Evolutionary conservation across 2,329 filamentous ascomycete genomes (phyloP), one percentile per base, ranked within the genome.

Genomic region (Metarhizium anisopliae): DNA sequence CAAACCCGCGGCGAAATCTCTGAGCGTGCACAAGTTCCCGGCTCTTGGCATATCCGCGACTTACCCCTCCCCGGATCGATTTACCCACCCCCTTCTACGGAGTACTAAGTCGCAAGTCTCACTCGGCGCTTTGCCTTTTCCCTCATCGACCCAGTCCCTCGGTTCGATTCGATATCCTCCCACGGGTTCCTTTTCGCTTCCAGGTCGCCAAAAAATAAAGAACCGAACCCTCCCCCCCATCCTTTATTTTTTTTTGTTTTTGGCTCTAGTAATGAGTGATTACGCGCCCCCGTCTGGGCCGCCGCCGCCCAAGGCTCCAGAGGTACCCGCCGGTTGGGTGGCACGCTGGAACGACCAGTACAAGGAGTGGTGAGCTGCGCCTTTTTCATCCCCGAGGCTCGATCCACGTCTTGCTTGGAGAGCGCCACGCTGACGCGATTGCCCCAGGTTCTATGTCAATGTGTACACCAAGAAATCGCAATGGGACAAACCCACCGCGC

Each of bases 291-390:
- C 80, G 2, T 52, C 72, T 29, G 80, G 80, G 29, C 81, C 81
- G 50, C 80, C 81, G 61, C 80, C 81, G 52, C 80, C 79, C 59
- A 78, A 74, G 66, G 79, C 81, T 1, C 90, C 89, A 2, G 86
- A 89, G 64, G 73, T 76, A 7, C 73, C 73, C 55, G 65, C 70
- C 35, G 91, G 91, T 64, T 96, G 90, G 89, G 85, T 89, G 66
- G 87, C 86, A 11, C 82, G 90, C 61, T 95, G 86, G 82, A 94
- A 95, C 70, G 84, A 87, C 0, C 85, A 94, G 66, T 96, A 96
- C 76, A 86, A 86, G 66, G 87, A 94, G 80, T 96, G 89, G 86
- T 85, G 32, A 47, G 54, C 53, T 18, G 30, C 32, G n/a, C 42
- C 20, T 20, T 45, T 45, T 16, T 11, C 42, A 11, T 2, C 42